Evolutionary conservation across 2,329 filamentous ascomycete genomes (phyloP).

Genomic region (Waltergamsia citrina): DNA sequence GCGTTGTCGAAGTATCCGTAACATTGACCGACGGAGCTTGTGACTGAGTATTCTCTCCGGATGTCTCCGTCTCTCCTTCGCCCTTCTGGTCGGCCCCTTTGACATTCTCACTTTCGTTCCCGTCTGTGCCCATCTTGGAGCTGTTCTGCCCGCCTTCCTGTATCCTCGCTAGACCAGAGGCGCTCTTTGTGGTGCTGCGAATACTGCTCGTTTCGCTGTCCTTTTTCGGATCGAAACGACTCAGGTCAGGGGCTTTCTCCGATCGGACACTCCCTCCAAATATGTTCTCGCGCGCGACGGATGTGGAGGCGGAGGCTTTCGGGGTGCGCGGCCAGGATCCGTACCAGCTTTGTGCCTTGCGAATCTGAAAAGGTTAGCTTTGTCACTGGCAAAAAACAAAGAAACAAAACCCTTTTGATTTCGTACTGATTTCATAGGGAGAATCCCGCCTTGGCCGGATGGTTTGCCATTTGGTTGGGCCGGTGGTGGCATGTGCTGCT

Average conservation of each 20-base stretch:
- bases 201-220: conserved; percentile 20
- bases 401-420: neutral
- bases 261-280: conserved; percentile 43
- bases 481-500: conserved; percentile 6
- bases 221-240: conserved; percentile 38
- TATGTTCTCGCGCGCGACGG: conserved; percentile 52
- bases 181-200: conserved; percentile 13
- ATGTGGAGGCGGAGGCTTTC: conserved; percentile 50
- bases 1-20: no score
- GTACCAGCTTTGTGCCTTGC: conserved; percentile 52
- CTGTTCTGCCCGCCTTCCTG: conserved; percentile 11
- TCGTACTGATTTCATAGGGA: conserved; percentile 1
- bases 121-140: neutral
- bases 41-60: no score
- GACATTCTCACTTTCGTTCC: neutral
- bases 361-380: conserved; percentile 24
- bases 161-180: conserved; percentile 13
- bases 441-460: neutral
- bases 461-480: neutral
- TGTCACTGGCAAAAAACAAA: neutral
- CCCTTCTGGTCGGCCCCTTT: neutral
- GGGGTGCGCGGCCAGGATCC: conserved; percentile 47
- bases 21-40: no score
- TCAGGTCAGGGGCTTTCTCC: conserved; percentile 35
- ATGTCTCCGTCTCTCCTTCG: neutral